Base-by-base conservation (phyloP, 164 flowering plant species). In the Berberis vulgaris region DNA sequence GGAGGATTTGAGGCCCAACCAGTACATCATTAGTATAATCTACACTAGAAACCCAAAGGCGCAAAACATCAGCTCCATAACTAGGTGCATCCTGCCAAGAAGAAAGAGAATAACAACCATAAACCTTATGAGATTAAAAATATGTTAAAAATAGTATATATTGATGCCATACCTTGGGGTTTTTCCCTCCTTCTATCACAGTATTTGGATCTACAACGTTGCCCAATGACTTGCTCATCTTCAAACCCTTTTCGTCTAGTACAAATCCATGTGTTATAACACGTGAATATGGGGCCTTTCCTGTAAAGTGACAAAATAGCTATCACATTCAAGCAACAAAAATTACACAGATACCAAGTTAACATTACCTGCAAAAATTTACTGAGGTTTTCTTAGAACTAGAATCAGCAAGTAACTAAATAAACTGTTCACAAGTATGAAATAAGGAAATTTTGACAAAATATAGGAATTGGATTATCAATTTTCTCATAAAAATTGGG, bases 41-140 rank as follows among this genome's bases (percentile, higher is more conserved):
- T 49, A 95, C 99, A 76, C 99, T 95, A 8, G 99, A 89, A 66
- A 95, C 97, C 99, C 99, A 95, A 61, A 95, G 96, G 43, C 99
- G 81, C 54, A 95, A 75, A 47, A 87, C 92, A 81, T 95, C 99
- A 44, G 99, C 97, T 78, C 97, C 94, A 79, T 87, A 91, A 63
- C 79, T 83, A 69, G 96, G 95, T 61, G 82, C 73, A 68, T 87
- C 93, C 97, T 92, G 81, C 67, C 72, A 80, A 69, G 67, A 69
- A 60, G 55, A 54, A 61, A 54, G 7, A 41, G 57, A 50, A 26
- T 26, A 0, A 60, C 62, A 40, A 54, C 52, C 43, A 59, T 63
- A n/a, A 61, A 57, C 44, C 56, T 57, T 43, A 46, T n/a, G 45
- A 44, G 13, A 62, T n/a, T 43, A 56, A 41, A 8, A 43, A 43